Evolutionary conservation across 768 basidiomycete species (phyloP).

Genomic region (Gymnopilus dilepis): DNA sequence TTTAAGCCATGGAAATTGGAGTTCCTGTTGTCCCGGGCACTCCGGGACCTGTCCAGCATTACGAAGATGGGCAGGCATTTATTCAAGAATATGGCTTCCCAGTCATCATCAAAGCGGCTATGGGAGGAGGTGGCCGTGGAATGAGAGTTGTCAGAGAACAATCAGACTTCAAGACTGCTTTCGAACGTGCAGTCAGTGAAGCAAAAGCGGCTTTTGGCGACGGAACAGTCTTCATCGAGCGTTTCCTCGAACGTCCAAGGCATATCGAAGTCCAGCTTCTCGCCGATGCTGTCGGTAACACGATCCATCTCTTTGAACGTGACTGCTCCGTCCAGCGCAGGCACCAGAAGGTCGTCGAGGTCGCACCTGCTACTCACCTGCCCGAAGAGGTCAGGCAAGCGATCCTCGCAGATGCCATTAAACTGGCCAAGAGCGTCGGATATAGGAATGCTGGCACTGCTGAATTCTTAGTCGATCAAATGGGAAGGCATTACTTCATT

Average conservation of each 20-base stretch:
- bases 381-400: constrained; percentile 90
- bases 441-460: constrained; percentile 98
- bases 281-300: constrained; percentile 91
- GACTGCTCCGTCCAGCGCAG: constrained; percentile 98
- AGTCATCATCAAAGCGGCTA: constrained; percentile 99
- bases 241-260: constrained; percentile 93
- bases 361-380: constrained; percentile 94
- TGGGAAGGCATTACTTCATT: constrained; percentile 97
- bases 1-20: constrained; percentile 80
- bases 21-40: constrained; percentile 99
- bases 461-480: constrained; percentile 97
- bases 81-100: constrained; percentile 97
- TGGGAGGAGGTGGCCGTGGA: constrained; percentile 98
- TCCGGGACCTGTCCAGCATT: constrained; percentile 86
- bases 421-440: constrained; percentile 89
- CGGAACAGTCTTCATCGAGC: constrained; percentile 98
- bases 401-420: constrained; percentile 91
- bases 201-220: constrained; percentile 98
- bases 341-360: constrained; percentile 99
- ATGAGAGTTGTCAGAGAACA: constrained; percentile 99
- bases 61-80: constrained; percentile 83
- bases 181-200: constrained; percentile 92
- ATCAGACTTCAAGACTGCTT: constrained; percentile 86
- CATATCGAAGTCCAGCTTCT: constrained; percentile 98
- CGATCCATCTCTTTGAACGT: constrained; percentile 97